Evolutionary conservation across 225 moss, liverwort and hornwort species (phyloP).

Genomic region (Sphagnum tenellum): DNA sequence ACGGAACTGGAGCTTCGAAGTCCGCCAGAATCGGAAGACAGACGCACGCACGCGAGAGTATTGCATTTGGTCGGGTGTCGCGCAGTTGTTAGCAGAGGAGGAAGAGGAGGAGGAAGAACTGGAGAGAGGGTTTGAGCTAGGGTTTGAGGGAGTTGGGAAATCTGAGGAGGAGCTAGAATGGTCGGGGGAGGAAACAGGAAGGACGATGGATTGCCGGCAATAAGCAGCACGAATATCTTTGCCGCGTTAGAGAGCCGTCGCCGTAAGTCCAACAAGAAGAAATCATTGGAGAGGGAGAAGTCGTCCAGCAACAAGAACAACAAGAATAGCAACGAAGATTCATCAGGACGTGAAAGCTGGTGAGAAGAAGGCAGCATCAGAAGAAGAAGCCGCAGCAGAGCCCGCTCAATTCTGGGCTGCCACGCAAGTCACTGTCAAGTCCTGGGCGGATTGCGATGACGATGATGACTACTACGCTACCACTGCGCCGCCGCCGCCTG

Average conservation of each 20-base stretch:
- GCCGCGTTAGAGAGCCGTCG: slow-evolving; percentile 63
- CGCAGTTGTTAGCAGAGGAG: too few relatives aligned
- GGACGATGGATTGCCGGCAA: slow-evolving; percentile 59
- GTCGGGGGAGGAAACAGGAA: slow-evolving; percentile 98
- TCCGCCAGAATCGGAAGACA: too few relatives aligned
- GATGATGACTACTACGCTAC: slow-evolving; percentile 97
- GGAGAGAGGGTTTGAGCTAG: too few relatives aligned
- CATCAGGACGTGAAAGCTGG: slow-evolving; percentile 1
- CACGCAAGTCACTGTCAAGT: slow-evolving; percentile 90
- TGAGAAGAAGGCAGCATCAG: slow-evolving; percentile 43
- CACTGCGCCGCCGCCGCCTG: slow-evolving; percentile 75
- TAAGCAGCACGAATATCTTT: slow-evolving; percentile 57
- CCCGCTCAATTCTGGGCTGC: slow-evolving; percentile 94
- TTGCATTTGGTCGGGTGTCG: too few relatives aligned
- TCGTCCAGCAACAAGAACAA: slow-evolving; percentile 28
- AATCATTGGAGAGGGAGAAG: slow-evolving; percentile 51
- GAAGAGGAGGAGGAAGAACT: too few relatives aligned
- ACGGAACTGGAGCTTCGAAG: too few relatives aligned
- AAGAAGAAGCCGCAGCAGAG: slow-evolving; percentile 62
- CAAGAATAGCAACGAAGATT: slow-evolving; percentile 2
- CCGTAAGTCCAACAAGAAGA: slow-evolving; percentile 93
- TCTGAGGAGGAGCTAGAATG: slow-evolving; percentile 73
- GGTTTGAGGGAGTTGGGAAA: too few relatives aligned
- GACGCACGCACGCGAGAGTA: too few relatives aligned
- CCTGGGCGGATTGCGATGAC: slow-evolving; percentile 99